Base-by-base conservation (phyloP, 176 grass and related monocot genomes). In the Areca catechu region DNA sequence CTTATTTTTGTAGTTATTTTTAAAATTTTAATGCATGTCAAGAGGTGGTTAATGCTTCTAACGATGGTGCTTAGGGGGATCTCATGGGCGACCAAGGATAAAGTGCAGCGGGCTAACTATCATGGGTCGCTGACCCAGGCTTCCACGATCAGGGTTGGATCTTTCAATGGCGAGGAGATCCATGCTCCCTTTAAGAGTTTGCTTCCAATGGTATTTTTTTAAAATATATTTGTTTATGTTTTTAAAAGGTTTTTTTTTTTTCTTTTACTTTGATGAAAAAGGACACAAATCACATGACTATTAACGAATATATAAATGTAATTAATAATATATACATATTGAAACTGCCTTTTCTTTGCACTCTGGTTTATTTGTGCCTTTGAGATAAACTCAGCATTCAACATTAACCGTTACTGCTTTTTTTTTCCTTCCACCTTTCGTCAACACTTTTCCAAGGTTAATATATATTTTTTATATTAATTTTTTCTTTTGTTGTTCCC, bases 101-200 rank as follows among this genome's bases (percentile, higher is more conserved):
- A 82, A 72, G 81, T 97, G 53, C 93, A 97, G 78, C 93, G 88
- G 24, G 93, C 93, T 68, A 97, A 97, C 76, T 97, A 97, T 74
- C 88, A 56, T 55, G 93, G 93, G 29, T 97, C 93, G 7, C 84
- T 97, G 53, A 97, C 93, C 23, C 93, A 97, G 65, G 83, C 93
- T 3, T 97, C 93, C 20, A 78, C 83, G 61, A 80, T 97, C 67
- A 81, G 93, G 54, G 74, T 97, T 12, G 93, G 93, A 20, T 88
- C 83, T 50, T 97, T 72, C 72, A 91, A 97, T 21, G 93, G 93
- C 22, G 93, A 97, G 74, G 93, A 97, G 78, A 88, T 88, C 19
- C 91, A 97, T 4, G 83, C 93, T 28, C 93, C 93, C 21, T 97
- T 97, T 75, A 97, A 92, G 66, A 88, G 83, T 78, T 76, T 97